phyloP scores from a whole-genome alignment of 495 filamentous ascomycete genomes.

The Friedmanniomyces endolithicus region DNA sequence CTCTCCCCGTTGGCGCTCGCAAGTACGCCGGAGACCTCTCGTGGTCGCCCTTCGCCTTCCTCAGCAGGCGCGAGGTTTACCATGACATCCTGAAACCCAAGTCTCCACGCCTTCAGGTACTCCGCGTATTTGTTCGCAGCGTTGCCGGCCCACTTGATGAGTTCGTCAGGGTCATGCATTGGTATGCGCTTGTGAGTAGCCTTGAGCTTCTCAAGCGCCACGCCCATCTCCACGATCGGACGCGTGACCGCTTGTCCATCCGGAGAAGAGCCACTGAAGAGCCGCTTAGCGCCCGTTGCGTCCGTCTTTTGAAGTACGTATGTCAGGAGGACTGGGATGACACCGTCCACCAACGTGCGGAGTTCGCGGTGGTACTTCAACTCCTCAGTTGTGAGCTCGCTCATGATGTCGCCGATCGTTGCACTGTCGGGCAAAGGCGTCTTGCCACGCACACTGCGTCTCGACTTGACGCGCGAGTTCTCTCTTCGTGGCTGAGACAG shows the following conservation, averaged over 20 bases:
- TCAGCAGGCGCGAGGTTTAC: constrained; percentile 73
- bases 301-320: constrained; percentile 69
- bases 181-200: constrained; percentile 68
- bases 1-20: constrained; percentile 68
- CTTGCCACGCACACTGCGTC: constrained; percentile 57
- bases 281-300: constrained; percentile 49
- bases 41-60: constrained; percentile 52
- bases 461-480: constrained; percentile 30
- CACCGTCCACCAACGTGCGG: constrained; percentile 86
- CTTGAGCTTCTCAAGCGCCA: constrained; percentile 73
- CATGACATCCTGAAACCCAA: constrained; percentile 91
- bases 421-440: constrained; percentile 52
- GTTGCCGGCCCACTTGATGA: constrained; percentile 69
- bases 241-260: constrained; percentile 59
- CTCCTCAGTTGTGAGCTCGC: constrained; percentile 74
- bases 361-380: constrained; percentile 84
- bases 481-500: constrained; percentile 54
- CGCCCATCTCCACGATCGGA: constrained; percentile 89
- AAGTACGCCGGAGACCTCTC: constrained; percentile 67
- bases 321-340: constrained; percentile 81
- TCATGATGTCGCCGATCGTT: constrained; percentile 61
- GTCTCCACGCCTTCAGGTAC: constrained; percentile 80
- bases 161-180: constrained; percentile 48
- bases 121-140: constrained; percentile 69
- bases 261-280: constrained; percentile 47